These are phyloP conservation scores for Cymbidium sinense DNA, from an alignment of 106 monocot species.

Conservation along the genomic window DNA sequence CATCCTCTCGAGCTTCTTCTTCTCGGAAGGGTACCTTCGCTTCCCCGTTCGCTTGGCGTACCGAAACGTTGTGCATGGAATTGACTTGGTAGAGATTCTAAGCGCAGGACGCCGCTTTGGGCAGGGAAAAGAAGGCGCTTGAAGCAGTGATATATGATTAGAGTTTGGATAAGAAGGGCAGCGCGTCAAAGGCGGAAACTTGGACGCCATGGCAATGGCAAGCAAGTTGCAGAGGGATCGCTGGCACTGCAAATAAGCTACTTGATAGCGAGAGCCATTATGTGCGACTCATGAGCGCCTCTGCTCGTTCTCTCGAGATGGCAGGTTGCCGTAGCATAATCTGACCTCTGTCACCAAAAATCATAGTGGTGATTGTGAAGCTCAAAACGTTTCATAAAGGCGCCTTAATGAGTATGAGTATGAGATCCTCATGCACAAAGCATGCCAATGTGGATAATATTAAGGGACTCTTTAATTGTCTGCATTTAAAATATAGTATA, in stretches of 20 bases:
- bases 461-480: too few relatives aligned
- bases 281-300: neutral
- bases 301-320: neutral
- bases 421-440: too few relatives aligned
- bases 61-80: neutral
- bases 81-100: neutral
- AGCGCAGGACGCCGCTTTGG: conserved; percentile 1
- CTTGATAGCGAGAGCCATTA: neutral
- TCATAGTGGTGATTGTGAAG: too few relatives aligned
- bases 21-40: conserved; percentile 97
- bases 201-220: conserved; percentile 16
- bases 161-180: neutral
- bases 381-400: too few relatives aligned
- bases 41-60: conserved; percentile 81
- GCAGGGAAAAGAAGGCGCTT: neutral
- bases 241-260: conserved; percentile 3
- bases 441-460: too few relatives aligned
- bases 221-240: neutral
- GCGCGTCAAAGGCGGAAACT: conserved; percentile 13
- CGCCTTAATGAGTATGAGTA: too few relatives aligned
- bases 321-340: too few relatives aligned
- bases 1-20: conserved; percentile 68
- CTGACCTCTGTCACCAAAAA: too few relatives aligned
- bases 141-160: neutral
- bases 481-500: too few relatives aligned